Percentiles rank a stretch among this genome's conserved stretches.
Conservation (phyloP, 345 rosid genomes). For the Geranium rotundifolium region DNA sequence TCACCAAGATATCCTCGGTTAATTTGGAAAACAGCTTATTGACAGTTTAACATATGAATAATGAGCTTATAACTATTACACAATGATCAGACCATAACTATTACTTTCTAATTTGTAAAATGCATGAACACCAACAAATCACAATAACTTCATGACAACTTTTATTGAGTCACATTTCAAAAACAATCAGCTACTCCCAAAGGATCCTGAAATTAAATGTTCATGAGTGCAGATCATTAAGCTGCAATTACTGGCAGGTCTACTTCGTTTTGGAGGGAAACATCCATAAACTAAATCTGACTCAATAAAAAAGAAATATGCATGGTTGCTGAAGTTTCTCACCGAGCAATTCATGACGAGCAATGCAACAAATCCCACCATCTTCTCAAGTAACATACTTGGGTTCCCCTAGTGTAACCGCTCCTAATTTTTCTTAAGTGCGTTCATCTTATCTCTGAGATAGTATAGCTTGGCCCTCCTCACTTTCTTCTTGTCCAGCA, state of each 20-base stretch:
- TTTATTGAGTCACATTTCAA: background rate
- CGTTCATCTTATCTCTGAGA: constrained; percentile 86
- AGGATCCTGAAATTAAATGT: background rate
- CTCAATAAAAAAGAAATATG: background rate
- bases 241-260: background rate
- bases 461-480: constrained; percentile 95
- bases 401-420: constrained; percentile 2
- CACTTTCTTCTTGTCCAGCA: constrained; percentile 87
- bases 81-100: too few species aligned
- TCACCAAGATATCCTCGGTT: too few species aligned
- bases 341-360: background rate
- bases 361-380: constrained; percentile 1
- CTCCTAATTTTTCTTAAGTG: constrained; percentile 50
- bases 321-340: constrained; percentile 8
- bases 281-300: background rate
- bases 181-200: background rate
- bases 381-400: constrained; percentile 2
- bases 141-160: background rate
- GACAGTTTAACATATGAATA: too few species aligned
- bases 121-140: background rate
- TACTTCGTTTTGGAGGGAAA: background rate
- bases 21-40: too few species aligned
- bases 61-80: too few species aligned
- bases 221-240: background rate
- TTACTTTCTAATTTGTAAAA: too few species aligned